Percentiles rank a stretch among this genome's conserved stretches.
phyloP scores from a whole-genome alignment of 106 monocot genomes.

The Dendrobium catenatum region DNA sequence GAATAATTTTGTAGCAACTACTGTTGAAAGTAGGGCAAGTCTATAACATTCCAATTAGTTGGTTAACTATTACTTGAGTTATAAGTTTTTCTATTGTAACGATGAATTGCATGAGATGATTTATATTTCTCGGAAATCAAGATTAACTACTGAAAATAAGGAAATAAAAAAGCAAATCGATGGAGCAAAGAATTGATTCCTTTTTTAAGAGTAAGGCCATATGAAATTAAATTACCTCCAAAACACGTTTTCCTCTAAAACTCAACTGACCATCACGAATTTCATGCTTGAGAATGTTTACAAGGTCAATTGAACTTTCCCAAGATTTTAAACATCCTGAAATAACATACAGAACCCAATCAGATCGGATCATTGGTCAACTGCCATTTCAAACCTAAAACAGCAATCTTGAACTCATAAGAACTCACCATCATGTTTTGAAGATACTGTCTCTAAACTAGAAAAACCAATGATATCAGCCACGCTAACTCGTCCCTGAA shows the following conservation, averaged over 20 bases:
- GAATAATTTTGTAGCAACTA: neutral
- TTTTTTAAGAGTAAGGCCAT: neutral
- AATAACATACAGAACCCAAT: conserved; percentile 11
- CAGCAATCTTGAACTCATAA: neutral
- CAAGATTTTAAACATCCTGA: conserved; percentile 71
- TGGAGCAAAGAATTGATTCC: neutral
- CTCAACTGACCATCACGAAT: conserved; percentile 92
- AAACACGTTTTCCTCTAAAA: conserved; percentile 81
- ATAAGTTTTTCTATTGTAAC: neutral
- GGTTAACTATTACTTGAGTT: neutral
- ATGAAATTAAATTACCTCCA: conserved; percentile 50
- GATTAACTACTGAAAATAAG: neutral
- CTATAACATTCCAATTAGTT: neutral
- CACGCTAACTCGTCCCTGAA: conserved; percentile 78
- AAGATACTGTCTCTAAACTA: conserved; percentile 40
- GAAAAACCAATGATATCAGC: conserved; percentile 75
- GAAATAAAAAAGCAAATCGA: neutral
- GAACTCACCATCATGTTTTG: conserved; percentile 65
- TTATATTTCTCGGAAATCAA: neutral
- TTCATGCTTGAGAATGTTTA: conserved; percentile 79
- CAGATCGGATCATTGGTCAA: neutral
- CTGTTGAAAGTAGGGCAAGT: neutral
- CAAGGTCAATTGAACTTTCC: conserved; percentile 82
- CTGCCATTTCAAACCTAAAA: neutral
- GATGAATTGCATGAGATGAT: neutral